Conservation (phyloP, 1,284 basidiomycete genomes). For the Tetrapyrgos nigripes region DNA sequence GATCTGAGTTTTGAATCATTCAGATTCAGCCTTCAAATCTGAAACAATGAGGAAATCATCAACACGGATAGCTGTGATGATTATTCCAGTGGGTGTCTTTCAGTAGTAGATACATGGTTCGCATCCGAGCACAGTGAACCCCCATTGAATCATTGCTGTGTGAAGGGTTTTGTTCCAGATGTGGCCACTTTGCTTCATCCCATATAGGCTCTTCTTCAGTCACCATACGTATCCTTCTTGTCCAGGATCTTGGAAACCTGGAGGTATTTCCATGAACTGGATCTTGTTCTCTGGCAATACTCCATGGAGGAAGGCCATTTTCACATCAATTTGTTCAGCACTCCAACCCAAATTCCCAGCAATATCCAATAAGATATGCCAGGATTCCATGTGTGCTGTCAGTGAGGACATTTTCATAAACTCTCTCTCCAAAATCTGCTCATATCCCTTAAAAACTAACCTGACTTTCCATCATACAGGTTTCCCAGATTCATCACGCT, state of each 20-base stretch:
- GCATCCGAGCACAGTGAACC: no score
- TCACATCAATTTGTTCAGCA: constrained; percentile 33
- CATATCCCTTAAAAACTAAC: neutral
- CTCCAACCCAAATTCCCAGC: neutral
- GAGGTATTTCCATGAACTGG: constrained; percentile 27
- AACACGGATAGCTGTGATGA: no score
- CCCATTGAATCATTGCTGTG: no score
- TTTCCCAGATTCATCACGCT: neutral
- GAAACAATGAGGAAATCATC: no score
- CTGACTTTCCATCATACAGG: neutral
- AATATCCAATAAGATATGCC: neutral
- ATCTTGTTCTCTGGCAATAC: constrained; percentile 20
- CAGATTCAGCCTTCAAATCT: no score
- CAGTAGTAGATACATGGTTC: no score
- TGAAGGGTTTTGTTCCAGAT: no score
- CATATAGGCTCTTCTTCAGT: no score
- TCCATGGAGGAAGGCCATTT: constrained; percentile 31
- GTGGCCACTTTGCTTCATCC: no score
- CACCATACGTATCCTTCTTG: no score
- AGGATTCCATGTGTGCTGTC: neutral
- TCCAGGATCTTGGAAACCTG: constrained; percentile 15
- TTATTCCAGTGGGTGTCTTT: no score
- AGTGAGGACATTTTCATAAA: neutral
- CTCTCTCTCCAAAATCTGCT: neutral
- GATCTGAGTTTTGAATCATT: no score